phyloP scores from a whole-genome alignment of 148 eudicot genomes.

The Camellia lanceoleosa region DNA sequence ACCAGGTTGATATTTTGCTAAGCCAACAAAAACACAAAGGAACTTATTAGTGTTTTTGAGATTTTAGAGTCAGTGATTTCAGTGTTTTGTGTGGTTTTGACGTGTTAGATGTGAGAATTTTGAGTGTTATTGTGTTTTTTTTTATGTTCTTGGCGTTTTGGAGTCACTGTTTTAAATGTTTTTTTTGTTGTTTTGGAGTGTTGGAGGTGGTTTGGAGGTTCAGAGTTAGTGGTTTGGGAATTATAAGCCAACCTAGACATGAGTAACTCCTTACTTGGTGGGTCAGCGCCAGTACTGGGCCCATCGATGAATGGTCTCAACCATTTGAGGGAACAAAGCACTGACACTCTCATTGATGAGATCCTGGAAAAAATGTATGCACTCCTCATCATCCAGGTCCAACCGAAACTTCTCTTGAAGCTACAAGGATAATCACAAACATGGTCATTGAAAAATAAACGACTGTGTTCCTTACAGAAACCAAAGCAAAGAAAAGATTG shows the following conservation, averaged over 20 bases:
- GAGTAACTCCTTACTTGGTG: neutral
- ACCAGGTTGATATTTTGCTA: neutral
- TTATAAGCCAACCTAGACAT: neutral
- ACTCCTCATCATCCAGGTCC: slow-evolving; percentile 91
- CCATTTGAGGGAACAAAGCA: slow-evolving; percentile 98
- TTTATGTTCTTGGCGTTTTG: no score
- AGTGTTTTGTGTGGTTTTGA: no score
- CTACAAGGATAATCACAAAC: slow-evolving; percentile 32
- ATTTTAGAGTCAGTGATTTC: no score
- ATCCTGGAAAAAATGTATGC: slow-evolving; percentile 95
- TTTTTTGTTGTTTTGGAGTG: no score
- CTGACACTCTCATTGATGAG: slow-evolving; percentile 98
- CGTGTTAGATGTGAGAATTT: no score
- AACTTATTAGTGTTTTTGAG: no score
- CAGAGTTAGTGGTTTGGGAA: neutral
- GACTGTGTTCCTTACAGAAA: slow-evolving; percentile 1
- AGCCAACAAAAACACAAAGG: neutral
- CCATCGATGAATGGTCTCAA: slow-evolving; percentile 98
- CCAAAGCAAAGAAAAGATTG: neutral
- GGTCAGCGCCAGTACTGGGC: slow-evolving; percentile 98
- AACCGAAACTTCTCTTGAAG: slow-evolving; percentile 96
- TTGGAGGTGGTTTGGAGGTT: no score
- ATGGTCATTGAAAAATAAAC: neutral
- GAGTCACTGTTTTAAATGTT: no score
- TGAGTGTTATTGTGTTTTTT: no score